These are phyloP conservation scores for Aspergillus persii DNA, from an alignment of 2,329 filamentous ascomycete species.

Conservation along the genomic window DNA sequence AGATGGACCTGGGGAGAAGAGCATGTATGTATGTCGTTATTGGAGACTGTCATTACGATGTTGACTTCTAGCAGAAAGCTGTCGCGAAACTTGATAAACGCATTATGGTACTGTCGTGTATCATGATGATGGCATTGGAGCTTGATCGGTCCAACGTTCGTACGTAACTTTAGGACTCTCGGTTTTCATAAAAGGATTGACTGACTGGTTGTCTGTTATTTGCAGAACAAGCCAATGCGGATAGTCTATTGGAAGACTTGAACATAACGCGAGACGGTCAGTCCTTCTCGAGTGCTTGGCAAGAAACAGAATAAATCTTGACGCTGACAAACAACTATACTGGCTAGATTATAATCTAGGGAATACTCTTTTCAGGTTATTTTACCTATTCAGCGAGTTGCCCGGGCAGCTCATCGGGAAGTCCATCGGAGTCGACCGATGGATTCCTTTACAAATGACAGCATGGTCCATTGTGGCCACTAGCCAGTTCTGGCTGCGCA, in stretches of 20 bases:
- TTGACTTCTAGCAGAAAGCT: constrained; percentile 6
- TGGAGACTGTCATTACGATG: neutral
- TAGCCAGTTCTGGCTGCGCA: constrained; percentile 48
- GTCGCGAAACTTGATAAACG: constrained; percentile 21
- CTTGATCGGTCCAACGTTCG: constrained; percentile 56
- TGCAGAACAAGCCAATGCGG: constrained; percentile 51
- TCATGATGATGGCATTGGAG: constrained; percentile 61
- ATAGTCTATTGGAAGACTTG: constrained; percentile 52
- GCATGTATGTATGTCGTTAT: constrained; percentile 6
- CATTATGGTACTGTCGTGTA: constrained; percentile 35
- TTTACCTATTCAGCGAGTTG: constrained; percentile 53
- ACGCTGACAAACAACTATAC: neutral
- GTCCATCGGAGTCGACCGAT: constrained; percentile 54
- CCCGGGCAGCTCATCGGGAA: constrained; percentile 58
- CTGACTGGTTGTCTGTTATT: constrained; percentile 3
- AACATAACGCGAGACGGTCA: constrained; percentile 23
- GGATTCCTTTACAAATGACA: constrained; percentile 56
- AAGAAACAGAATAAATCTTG: neutral
- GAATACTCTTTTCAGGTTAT: constrained; percentile 55
- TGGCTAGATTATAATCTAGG: constrained; percentile 38
- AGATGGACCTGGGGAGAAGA: constrained; percentile 23
- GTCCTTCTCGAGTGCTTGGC: neutral
- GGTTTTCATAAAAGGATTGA: constrained; percentile 1
- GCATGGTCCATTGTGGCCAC: constrained; percentile 35
- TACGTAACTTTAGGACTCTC: constrained; percentile 48